phyloP scores from a whole-genome alignment of 306 rosid genomes.

The Hylodesmum podocarpum region DNA sequence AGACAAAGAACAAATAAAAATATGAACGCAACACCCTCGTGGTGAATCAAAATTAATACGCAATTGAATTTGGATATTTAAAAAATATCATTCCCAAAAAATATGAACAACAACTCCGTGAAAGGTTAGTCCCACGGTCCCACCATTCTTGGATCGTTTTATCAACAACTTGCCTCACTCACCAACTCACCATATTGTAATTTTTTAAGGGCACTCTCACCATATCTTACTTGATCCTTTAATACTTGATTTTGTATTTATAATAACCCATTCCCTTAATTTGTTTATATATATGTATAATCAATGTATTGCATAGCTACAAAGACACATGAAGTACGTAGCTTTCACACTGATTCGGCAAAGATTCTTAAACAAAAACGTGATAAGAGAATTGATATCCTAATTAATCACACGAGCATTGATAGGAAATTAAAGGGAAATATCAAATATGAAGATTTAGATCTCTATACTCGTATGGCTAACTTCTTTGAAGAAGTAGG shows the following conservation, averaged over 20 bases:
- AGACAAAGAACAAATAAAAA: no score
- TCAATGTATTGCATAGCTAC: neutral
- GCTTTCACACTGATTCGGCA: constrained; percentile 11
- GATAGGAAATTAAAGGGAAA: neutral
- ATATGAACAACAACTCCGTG: no score
- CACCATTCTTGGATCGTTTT: neutral
- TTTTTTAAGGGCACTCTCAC: neutral
- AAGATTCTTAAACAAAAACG: constrained; percentile 18
- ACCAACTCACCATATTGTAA: neutral
- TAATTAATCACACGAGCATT: neutral
- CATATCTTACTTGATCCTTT: neutral
- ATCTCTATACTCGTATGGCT: no score
- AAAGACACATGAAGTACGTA: constrained; percentile 13
- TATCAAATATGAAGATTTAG: neutral
- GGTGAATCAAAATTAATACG: no score
- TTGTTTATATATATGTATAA: neutral
- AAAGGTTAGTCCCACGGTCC: no score
- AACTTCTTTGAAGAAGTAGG: no score
- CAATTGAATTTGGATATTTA: no score
- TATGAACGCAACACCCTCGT: no score
- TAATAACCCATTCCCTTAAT: neutral
- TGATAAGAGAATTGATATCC: constrained; percentile 1
- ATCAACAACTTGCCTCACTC: neutral
- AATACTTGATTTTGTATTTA: neutral
- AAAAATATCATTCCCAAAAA: no score